phyloP scores from a whole-genome alignment of 768 basidiomycete genomes.

The Candolleomyces aberdarensis region DNA sequence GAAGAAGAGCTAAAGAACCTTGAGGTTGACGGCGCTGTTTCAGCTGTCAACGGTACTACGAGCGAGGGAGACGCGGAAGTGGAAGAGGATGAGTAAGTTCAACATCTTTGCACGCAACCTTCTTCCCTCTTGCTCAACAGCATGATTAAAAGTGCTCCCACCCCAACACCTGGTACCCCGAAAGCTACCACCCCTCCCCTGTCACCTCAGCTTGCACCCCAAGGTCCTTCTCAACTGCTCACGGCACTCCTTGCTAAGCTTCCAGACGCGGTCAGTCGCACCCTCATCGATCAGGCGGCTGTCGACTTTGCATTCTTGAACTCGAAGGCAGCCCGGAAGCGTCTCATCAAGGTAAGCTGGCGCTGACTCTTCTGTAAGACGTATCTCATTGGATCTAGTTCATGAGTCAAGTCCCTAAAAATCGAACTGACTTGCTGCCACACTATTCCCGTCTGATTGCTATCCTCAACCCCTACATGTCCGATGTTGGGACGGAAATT shows the following conservation, averaged over 20 bases:
- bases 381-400: conserved; percentile 44
- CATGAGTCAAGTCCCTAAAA: conserved; percentile 80
- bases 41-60: conserved; percentile 6
- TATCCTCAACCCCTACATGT: conserved; percentile 88
- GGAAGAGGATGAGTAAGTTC: conserved; percentile 39
- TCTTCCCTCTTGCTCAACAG: conserved; percentile 15
- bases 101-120: neutral
- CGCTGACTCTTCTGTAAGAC: conserved; percentile 1
- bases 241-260: conserved; percentile 87
- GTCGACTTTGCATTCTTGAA: conserved; percentile 97
- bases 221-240: conserved; percentile 91
- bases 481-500: conserved; percentile 84
- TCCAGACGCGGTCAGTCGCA: conserved; percentile 90
- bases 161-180: conserved; percentile 68
- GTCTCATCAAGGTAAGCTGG: conserved; percentile 73
- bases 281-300: conserved; percentile 87
- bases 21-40: conserved; percentile 30
- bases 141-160: conserved; percentile 36
- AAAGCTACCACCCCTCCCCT: conserved; percentile 56
- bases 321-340: conserved; percentile 92
- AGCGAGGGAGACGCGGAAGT: conserved; percentile 14
- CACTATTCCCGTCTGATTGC: conserved; percentile 91
- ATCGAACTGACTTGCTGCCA: conserved; percentile 84
- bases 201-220: conserved; percentile 72
- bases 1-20: conserved; percentile 76